These are phyloP conservation scores for Geoglossum cookeanum DNA, from an alignment of 2,329 filamentous ascomycete genomes.

Conservation along the genomic window DNA sequence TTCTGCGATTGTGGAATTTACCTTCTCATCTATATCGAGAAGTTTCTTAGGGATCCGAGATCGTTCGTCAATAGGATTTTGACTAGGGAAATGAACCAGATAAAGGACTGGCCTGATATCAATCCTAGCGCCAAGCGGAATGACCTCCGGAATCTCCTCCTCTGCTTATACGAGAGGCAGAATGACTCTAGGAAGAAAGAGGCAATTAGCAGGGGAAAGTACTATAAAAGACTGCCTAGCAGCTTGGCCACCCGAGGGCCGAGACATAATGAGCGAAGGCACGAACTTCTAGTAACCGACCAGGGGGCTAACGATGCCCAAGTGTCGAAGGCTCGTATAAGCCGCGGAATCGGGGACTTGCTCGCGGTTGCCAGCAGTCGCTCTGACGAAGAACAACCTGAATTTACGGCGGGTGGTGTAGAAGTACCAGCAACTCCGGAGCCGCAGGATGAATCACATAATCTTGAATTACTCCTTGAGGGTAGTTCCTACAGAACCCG, in stretches of 20 bases:
- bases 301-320: neutral
- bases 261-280: neutral
- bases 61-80: conserved; percentile 49
- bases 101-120: conserved; percentile 34
- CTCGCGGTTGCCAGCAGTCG: neutral
- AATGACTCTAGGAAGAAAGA: conserved; percentile 17
- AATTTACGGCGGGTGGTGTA: neutral
- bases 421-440: neutral
- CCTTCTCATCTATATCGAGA: conserved; percentile 63
- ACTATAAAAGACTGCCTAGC: neutral
- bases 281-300: no score
- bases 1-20: conserved; percentile 81
- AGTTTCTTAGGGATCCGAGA: conserved; percentile 60
- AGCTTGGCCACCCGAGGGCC: neutral
- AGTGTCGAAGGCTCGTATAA: neutral
- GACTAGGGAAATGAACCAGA: conserved; percentile 38
- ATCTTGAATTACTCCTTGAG: neutral
- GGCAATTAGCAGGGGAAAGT: neutral
- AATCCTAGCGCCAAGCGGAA: conserved; percentile 39
- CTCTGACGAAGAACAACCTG: neutral
- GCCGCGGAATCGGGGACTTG: neutral
- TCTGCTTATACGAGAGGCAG: conserved; percentile 41
- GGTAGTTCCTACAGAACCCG: neutral
- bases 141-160: conserved; percentile 46
- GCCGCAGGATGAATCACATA: neutral